Percentiles rank a stretch among this genome's conserved stretches.
These are phyloP conservation scores for Ceratobasidium sp. DNA, from an alignment of 1,284 basidiomycete genomes.

Conservation along the genomic window DNA sequence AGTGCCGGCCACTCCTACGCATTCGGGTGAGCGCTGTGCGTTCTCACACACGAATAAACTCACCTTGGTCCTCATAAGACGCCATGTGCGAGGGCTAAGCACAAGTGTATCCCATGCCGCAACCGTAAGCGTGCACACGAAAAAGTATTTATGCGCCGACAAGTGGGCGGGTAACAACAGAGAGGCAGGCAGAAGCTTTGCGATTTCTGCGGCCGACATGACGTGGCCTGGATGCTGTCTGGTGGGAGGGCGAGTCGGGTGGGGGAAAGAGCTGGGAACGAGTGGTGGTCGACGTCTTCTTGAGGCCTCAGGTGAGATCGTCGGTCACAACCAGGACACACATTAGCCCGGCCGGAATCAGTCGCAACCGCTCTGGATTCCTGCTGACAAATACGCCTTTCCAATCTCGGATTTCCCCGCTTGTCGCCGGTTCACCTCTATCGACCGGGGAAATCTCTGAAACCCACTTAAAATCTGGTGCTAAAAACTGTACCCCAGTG, in stretches of 20 bases:
- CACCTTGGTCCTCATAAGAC: slow-evolving; percentile 68
- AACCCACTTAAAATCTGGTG: no score
- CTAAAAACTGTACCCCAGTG: no score
- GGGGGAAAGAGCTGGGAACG: slow-evolving; percentile 24
- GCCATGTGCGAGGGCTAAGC: slow-evolving; percentile 79
- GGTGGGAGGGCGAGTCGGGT: slow-evolving; percentile 67
- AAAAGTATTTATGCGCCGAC: slow-evolving; percentile 86
- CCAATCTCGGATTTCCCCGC: slow-evolving; percentile 12
- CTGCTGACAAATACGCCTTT: slow-evolving; percentile 6
- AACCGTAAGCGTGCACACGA: slow-evolving; percentile 86
- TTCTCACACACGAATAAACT: neutral
- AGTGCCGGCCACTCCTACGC: slow-evolving; percentile 74
- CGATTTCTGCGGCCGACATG: slow-evolving; percentile 45
- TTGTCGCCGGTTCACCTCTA: slow-evolving; percentile 11
- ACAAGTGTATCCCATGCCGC: slow-evolving; percentile 89
- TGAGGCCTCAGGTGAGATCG: slow-evolving; percentile 27
- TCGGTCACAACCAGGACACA: no score
- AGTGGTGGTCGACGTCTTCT: slow-evolving; percentile 25
- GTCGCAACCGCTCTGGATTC: slow-evolving; percentile 3
- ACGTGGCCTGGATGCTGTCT: slow-evolving; percentile 53
- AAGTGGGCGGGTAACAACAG: slow-evolving; percentile 73
- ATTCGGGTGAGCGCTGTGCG: neutral
- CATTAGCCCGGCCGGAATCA: slow-evolving; percentile 11
- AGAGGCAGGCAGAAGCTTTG: slow-evolving; percentile 47
- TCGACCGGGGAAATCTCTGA: neutral